A percentile compares a stretch with the other conserved stretches of the same genome.
phyloP scores from a whole-genome alignment of 441 rosid genomes.

The Populus hybrid region DNA sequence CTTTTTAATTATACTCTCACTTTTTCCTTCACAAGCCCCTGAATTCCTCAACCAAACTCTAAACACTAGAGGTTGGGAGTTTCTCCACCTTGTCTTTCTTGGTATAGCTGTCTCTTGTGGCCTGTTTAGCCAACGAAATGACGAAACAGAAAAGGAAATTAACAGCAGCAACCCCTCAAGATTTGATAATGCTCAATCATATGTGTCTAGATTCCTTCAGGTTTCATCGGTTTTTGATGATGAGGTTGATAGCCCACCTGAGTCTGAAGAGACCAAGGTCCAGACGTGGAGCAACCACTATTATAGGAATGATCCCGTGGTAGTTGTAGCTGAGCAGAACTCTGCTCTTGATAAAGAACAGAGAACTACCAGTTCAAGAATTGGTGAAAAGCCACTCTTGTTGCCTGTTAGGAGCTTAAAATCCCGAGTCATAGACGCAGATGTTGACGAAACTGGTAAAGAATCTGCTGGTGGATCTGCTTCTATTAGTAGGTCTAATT shows the following conservation, averaged over 20 bases:
- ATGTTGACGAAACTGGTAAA: constrained; percentile 18
- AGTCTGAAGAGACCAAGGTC: constrained; percentile 34
- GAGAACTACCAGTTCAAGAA: constrained; percentile 29
- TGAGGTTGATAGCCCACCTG: constrained; percentile 40
- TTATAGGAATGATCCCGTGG: constrained; percentile 48
- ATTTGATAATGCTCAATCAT: constrained; percentile 58
- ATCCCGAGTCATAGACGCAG: constrained; percentile 38
- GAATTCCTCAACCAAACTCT: constrained; percentile 72
- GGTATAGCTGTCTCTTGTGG: constrained; percentile 97
- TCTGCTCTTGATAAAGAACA: constrained; percentile 33
- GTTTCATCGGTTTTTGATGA: constrained; percentile 83
- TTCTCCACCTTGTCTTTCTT: constrained; percentile 81
- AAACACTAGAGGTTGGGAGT: constrained; percentile 68
- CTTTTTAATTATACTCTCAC: constrained; percentile 51
- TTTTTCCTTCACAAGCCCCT: constrained; percentile 85
- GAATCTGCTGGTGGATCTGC: constrained; percentile 24
- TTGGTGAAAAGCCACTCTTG: constrained; percentile 62
- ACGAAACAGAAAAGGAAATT: constrained; percentile 46
- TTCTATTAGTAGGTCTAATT: constrained; percentile 34
- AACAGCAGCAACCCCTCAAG: constrained; percentile 24
- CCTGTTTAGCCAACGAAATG: constrained; percentile 66
- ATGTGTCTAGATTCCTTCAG: constrained; percentile 71
- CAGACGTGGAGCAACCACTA: constrained; percentile 79
- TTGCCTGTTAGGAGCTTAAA: constrained; percentile 85
- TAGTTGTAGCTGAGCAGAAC: constrained; percentile 46